phyloP scores from a whole-genome alignment of 2,329 filamentous ascomycete genomes.

The Ampelomyces quisqualis region DNA sequence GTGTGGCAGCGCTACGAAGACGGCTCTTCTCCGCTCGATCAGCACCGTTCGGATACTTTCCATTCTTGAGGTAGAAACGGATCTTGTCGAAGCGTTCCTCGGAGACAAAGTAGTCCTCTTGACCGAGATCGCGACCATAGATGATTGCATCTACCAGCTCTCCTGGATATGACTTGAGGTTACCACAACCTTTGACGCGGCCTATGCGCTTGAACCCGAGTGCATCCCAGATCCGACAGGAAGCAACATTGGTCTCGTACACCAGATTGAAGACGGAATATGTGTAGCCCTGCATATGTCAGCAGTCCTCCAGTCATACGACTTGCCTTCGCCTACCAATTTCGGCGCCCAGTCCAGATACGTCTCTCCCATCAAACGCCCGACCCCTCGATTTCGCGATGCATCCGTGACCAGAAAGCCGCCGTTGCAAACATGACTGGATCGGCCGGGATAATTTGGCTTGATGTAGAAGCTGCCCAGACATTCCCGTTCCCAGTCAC shows the following conservation, averaged over 20 bases:
- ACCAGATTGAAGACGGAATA: conserved; percentile 95
- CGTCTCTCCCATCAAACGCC: conserved; percentile 54
- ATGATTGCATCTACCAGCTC: conserved; percentile 55
- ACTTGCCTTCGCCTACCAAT: conserved; percentile 38
- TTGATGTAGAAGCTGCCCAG: conserved; percentile 92
- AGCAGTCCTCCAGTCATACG: conserved; percentile 1
- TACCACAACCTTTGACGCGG: conserved; percentile 62
- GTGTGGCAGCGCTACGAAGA: conserved; percentile 86
- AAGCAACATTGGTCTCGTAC: conserved; percentile 90
- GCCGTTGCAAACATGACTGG: conserved; percentile 82
- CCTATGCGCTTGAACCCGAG: conserved; percentile 92
- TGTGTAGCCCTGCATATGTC: conserved; percentile 65
- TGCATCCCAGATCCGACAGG: conserved; percentile 87
- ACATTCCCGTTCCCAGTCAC: conserved; percentile 77
- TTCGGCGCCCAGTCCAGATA: conserved; percentile 57
- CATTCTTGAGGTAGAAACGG: conserved; percentile 92
- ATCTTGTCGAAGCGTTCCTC: conserved; percentile 99
- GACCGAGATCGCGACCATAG: conserved; percentile 61
- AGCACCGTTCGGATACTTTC: conserved; percentile 88
- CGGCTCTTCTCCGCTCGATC: conserved; percentile 95
- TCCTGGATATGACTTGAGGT: conserved; percentile 50
- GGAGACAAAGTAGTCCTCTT: conserved; percentile 79
- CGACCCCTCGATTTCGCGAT: conserved; percentile 52
- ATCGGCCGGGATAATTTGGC: conserved; percentile 87
- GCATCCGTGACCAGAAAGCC: conserved; percentile 53